Conservation (phyloP, 169 alveolate genomes). For the Hammondia hammondi region DNA sequence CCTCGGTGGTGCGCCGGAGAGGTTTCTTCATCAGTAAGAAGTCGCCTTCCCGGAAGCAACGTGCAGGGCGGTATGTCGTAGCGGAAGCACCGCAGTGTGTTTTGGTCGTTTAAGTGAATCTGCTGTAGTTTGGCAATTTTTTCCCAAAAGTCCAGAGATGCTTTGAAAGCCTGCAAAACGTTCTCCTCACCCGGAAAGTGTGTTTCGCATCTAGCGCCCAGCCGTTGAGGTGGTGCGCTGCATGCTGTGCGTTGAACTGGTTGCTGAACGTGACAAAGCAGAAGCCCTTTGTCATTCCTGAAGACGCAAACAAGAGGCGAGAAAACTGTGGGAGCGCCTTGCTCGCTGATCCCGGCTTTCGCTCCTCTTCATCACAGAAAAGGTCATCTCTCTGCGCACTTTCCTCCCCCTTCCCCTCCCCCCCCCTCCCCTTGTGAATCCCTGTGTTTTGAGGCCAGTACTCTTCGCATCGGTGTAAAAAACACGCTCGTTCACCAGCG, state of each 20-base stretch:
- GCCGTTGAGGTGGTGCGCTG: conserved; percentile 73
- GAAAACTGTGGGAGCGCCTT: neutral
- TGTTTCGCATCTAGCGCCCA: conserved; percentile 78
- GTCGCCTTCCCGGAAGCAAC: neutral
- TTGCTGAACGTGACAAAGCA: conserved; percentile 84
- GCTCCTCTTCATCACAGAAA: neutral
- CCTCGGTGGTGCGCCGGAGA: too few relatives aligned
- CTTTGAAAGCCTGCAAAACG: too few relatives aligned
- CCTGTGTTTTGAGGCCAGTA: neutral
- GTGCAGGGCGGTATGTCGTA: neutral
- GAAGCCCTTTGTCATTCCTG: conserved; percentile 78
- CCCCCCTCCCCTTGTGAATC: neutral
- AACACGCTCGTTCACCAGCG: neutral
- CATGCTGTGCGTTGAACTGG: conserved; percentile 81
- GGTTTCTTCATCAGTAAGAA: neutral
- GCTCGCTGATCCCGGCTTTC: neutral
- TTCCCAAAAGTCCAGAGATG: too few relatives aligned
- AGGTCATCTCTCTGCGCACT: neutral
- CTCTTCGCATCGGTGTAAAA: neutral
- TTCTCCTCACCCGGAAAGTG: conserved; percentile 63
- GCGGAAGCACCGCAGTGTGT: too few relatives aligned
- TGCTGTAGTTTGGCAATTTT: too few relatives aligned
- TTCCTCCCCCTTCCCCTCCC: neutral
- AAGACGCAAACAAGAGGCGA: neutral
- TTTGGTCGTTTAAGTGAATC: too few relatives aligned